Evolutionary conservation across 2,329 filamentous ascomycete species (phyloP), one percentile per base, ranked within the genome.

Genomic region (Fusarium scirpi): DNA sequence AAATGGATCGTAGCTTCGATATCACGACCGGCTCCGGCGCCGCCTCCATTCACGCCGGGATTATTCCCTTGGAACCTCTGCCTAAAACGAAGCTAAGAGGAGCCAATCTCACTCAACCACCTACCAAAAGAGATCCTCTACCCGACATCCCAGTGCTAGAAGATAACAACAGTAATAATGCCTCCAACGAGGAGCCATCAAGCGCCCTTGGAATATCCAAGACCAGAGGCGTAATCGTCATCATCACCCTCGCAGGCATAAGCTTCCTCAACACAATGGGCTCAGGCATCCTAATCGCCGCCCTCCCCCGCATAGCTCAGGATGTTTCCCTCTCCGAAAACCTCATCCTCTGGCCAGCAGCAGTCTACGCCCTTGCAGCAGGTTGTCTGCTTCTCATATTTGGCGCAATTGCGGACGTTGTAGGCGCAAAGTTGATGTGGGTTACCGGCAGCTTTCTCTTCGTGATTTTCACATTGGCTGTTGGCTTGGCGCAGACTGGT

Each of bases 331-430:
- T 74, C 3, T 59, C 70, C 0, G 72, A 73, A 5, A 74, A 69
- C 2, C 58, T 74, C 6, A 62, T 74, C 3, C 20, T 74, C 0
- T 74, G 72, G 72, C 72, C 72, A 0, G 72, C 72, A 1, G 73
- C 72, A 0, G 72, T 74, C 1, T 74, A 74, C 1, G 70, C 72
- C 0, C 58, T 74, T 0, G 66, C 62, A 1, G 54, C 71, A 1
- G 70, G 72, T 5, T 74, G 72, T 20, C 48, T 74, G 0, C 46
- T 82, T 8, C 77, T 82, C 43, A 72, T 82, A 5, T 78, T 80
- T 48, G 80, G 80, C 12, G 78, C 80, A 1, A 65, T 81, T 0
- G 79, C 79, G 7, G 81, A 82, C 51, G 74, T 81, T 1, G 70
- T 82, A 8, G 81, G 81, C 0, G 70, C 77, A 27, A 78, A 78